Conservation (phyloP, 129 eudicot species). For the Sambucus nigra region DNA sequence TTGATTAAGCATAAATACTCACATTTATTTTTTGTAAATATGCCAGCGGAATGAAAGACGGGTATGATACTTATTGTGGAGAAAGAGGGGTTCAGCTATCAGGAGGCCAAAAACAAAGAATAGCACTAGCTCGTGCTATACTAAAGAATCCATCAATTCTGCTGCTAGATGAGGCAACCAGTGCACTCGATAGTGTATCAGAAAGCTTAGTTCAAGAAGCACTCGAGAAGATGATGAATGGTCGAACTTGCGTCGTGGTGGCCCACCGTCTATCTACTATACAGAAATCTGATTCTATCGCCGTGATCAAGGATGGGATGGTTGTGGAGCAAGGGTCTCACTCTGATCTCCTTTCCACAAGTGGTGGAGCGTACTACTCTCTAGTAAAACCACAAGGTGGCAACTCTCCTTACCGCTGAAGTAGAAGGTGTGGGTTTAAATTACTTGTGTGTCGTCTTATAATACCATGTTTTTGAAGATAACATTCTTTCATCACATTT, state of each 20-base stretch:
- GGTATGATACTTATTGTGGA: conserved; percentile 64
- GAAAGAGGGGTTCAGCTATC: conserved; percentile 66
- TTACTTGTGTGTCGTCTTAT: background rate
- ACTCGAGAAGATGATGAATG: conserved; percentile 58
- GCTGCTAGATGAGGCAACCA: conserved; percentile 59
- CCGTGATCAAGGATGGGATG: conserved; percentile 55
- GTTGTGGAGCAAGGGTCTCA: conserved; percentile 69
- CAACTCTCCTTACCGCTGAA: conserved; percentile 23
- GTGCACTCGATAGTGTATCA: conserved; percentile 57
- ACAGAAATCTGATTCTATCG: conserved; percentile 49
- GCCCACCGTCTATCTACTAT: conserved; percentile 71
- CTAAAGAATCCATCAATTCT: conserved; percentile 57
- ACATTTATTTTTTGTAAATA: background rate
- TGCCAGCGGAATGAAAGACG: conserved; percentile 65
- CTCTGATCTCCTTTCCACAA: conserved; percentile 40
- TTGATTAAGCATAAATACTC: background rate
- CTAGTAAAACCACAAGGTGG: conserved; percentile 45
- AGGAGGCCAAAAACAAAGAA: conserved; percentile 73
- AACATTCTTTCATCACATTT: no score
- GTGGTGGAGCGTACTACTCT: conserved; percentile 38
- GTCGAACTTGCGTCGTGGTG: conserved; percentile 54
- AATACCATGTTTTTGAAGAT: background rate
- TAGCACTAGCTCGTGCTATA: conserved; percentile 65
- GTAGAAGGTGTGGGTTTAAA: background rate
- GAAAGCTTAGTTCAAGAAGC: conserved; percentile 74